Percentiles rank a stretch among this genome's conserved stretches.
These are phyloP conservation scores for Aspergillus carbonarius DNA, from an alignment of 2,329 filamentous ascomycete species.

Conservation along the genomic window DNA sequence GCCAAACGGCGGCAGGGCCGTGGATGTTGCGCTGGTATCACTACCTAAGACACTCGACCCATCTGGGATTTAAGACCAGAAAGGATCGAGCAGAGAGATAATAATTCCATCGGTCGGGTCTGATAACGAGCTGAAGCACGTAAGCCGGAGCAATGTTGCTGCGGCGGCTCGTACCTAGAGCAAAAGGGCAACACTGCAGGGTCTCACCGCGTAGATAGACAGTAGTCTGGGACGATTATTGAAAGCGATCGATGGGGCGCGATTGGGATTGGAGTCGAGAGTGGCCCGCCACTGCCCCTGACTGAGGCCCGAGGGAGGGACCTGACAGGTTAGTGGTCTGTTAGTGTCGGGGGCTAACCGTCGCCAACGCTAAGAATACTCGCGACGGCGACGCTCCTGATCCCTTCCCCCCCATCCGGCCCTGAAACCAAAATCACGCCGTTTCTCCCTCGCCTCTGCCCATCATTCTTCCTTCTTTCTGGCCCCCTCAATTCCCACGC, in stretches of 20 bases:
- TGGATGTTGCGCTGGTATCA: neutral
- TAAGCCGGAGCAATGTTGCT: neutral
- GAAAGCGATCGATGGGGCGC: conserved; percentile 30
- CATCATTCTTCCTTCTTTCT: neutral
- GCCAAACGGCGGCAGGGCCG: neutral
- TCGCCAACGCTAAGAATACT: conserved; percentile 5
- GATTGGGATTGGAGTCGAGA: conserved; percentile 14
- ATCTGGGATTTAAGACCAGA: neutral
- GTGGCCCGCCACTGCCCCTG: conserved; percentile 9
- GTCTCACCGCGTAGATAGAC: neutral
- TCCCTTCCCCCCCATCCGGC: neutral
- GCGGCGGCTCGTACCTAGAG: neutral
- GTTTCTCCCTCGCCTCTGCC: conserved; percentile 5
- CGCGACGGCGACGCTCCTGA: neutral
- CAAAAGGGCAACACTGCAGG: neutral
- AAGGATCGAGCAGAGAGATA: neutral
- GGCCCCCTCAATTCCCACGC: conserved; percentile 5
- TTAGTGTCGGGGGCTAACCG: conserved; percentile 1
- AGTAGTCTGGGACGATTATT: conserved; percentile 15
- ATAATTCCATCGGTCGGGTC: conserved; percentile 1
- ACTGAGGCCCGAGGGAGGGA: neutral
- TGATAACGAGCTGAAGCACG: neutral
- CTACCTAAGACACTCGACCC: neutral
- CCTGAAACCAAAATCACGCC: conserved; percentile 9
- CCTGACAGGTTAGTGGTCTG: neutral